A percentile compares a stretch with the other conserved stretches of the same genome.
Evolutionary conservation across 192 early-diverging fungal genomes (phyloP).

Genomic region (Rhizoclosmatium sp.): DNA sequence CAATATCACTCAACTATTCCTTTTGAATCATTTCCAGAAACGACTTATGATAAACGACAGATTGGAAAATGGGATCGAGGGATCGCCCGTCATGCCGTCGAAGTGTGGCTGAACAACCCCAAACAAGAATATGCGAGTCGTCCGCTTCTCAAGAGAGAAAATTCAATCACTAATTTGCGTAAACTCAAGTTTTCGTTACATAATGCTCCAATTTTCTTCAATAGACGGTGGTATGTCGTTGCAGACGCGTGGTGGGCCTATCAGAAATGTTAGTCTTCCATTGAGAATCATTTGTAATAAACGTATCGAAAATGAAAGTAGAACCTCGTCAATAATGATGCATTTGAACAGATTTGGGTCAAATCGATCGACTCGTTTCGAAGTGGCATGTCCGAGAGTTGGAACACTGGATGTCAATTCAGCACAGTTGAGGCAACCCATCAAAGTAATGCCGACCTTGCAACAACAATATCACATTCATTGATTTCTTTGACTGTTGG

Average conservation of each 20-base stretch:
- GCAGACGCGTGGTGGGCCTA: conserved; percentile 94
- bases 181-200: background rate
- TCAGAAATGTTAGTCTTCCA: background rate
- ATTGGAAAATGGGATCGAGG: conserved; percentile 73
- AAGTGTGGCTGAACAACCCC: conserved; percentile 94
- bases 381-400: conserved; percentile 64
- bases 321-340: conserved; percentile 83
- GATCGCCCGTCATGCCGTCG: conserved; percentile 82
- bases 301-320: background rate
- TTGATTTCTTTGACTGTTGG: conserved; percentile 56
- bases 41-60: conserved; percentile 75
- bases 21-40: conserved; percentile 87
- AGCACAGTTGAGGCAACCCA: conserved; percentile 12
- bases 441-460: conserved; percentile 59
- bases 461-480: conserved; percentile 24
- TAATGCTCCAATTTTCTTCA: conserved; percentile 72
- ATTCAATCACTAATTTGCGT: background rate
- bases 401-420: conserved; percentile 62
- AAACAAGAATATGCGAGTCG: conserved; percentile 72
- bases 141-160: background rate
- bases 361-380: conserved; percentile 67
- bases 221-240: conserved; percentile 72
- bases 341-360: conserved; percentile 83
- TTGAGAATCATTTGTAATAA: background rate
- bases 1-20: conserved; percentile 64